A percentile compares a stretch with the other conserved stretches of the same genome.
These are phyloP conservation scores for Solanum aculeatissimum DNA, from an alignment of 305 asterid species.

Conservation along the genomic window DNA sequence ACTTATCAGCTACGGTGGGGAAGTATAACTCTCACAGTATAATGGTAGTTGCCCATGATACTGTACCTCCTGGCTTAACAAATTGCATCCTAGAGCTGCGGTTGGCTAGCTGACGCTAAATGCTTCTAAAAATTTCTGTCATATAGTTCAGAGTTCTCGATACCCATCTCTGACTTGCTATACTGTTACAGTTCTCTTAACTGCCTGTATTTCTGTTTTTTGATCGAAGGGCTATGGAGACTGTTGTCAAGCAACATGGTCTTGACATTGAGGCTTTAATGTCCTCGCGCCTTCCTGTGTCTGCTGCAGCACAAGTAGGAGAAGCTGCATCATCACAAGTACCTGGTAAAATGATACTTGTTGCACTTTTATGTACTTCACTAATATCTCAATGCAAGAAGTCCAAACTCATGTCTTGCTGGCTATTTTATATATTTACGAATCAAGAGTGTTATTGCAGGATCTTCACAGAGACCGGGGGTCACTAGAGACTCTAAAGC, in stretches of 20 bases:
- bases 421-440: background rate
- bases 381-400: background rate
- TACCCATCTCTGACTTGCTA: background rate
- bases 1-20: background rate
- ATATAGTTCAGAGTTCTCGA: background rate
- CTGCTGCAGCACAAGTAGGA: constrained; percentile 67
- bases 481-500: constrained; percentile 45
- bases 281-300: constrained; percentile 72
- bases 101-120: background rate
- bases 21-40: background rate
- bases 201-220: background rate
- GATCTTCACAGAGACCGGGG: constrained; percentile 53
- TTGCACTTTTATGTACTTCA: background rate
- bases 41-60: background rate
- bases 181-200: background rate
- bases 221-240: constrained; percentile 91
- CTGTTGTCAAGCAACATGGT: constrained; percentile 86
- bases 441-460: constrained; percentile 22
- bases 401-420: background rate
- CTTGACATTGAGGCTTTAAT: constrained; percentile 85
- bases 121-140: background rate
- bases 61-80: background rate
- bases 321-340: constrained; percentile 69
- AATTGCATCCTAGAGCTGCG: background rate
- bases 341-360: constrained; percentile 35